phyloP scores from a whole-genome alignment of 2,329 filamentous ascomycete genomes.

The Sclerotinia subarctica region DNA sequence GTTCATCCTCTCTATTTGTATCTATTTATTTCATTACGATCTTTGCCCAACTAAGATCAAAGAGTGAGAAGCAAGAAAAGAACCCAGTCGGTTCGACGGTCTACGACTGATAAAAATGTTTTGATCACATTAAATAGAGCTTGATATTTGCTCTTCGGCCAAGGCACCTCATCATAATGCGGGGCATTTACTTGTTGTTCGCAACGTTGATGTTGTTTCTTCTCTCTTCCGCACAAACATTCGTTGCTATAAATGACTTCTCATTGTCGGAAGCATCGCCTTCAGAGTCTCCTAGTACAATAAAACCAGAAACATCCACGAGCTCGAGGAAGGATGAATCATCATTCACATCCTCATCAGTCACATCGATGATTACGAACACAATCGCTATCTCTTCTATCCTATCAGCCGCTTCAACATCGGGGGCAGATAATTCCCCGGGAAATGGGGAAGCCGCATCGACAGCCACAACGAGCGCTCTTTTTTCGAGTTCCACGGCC shows the following conservation, averaged over 20 bases:
- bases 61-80: slow-evolving; percentile 1
- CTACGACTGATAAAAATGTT: slow-evolving; percentile 16
- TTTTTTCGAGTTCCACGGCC: slow-evolving; percentile 19
- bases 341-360: slow-evolving; percentile 21
- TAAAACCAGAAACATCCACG: not conserved
- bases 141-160: slow-evolving; percentile 9
- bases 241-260: slow-evolving; percentile 13
- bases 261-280: slow-evolving; percentile 5
- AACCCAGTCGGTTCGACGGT: slow-evolving; percentile 19
- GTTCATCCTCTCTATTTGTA: slow-evolving; percentile 41
- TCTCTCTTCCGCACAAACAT: slow-evolving; percentile 18
- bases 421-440: slow-evolving; percentile 3
- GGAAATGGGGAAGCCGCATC: slow-evolving; percentile 11
- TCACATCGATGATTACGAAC: slow-evolving; percentile 21
- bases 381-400: slow-evolving; percentile 27
- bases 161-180: slow-evolving; percentile 22
- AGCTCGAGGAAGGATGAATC: slow-evolving; percentile 18
- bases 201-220: slow-evolving; percentile 18
- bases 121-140: slow-evolving; percentile 17
- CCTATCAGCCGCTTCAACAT: slow-evolving; percentile 18
- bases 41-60: slow-evolving; percentile 30
- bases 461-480: slow-evolving; percentile 21
- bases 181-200: slow-evolving; percentile 22
- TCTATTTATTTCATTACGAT: slow-evolving; percentile 36
- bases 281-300: not conserved